A percentile compares a stretch with the other conserved stretches of the same genome.
Conservation (phyloP, 805 yeast genomes). For the Kuraishia cidri region DNA sequence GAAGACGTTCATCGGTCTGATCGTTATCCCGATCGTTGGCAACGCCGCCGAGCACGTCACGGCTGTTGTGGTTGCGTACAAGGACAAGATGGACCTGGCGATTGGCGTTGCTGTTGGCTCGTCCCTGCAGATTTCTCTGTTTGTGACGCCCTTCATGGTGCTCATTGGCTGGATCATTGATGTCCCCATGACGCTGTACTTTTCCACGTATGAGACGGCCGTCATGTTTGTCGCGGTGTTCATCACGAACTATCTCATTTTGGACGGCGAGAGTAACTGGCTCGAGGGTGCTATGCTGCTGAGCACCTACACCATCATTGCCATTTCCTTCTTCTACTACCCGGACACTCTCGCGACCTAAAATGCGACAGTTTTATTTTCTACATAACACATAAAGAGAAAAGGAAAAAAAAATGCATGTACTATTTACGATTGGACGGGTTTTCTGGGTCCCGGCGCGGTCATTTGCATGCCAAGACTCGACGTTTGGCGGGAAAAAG, state of each 20-base stretch:
- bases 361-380: too few species aligned
- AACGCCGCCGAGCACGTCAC: constrained; percentile 99
- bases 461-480: too few species aligned
- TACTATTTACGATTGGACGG: neutral
- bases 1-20: constrained; percentile 90
- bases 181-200: constrained; percentile 87
- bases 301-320: constrained; percentile 79
- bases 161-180: constrained; percentile 87
- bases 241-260: constrained; percentile 75
- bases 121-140: constrained; percentile 88
- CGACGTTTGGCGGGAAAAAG: too few species aligned
- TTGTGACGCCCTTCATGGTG: constrained; percentile 94
- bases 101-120: constrained; percentile 96
- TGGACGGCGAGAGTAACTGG: constrained; percentile 96
- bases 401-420: too few species aligned
- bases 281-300: constrained; percentile 91
- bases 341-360: constrained; percentile 43
- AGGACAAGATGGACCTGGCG: constrained; percentile 96
- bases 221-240: constrained; percentile 85
- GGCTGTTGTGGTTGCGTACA: constrained; percentile 88
- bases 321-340: constrained; percentile 82
- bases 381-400: too few species aligned
- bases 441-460: too few species aligned
- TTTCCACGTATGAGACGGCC: constrained; percentile 90
- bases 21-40: constrained; percentile 93